Evolutionary conservation across 2,329 filamentous ascomycete genomes (phyloP).

Genomic region (Graphilbum sp.): DNA sequence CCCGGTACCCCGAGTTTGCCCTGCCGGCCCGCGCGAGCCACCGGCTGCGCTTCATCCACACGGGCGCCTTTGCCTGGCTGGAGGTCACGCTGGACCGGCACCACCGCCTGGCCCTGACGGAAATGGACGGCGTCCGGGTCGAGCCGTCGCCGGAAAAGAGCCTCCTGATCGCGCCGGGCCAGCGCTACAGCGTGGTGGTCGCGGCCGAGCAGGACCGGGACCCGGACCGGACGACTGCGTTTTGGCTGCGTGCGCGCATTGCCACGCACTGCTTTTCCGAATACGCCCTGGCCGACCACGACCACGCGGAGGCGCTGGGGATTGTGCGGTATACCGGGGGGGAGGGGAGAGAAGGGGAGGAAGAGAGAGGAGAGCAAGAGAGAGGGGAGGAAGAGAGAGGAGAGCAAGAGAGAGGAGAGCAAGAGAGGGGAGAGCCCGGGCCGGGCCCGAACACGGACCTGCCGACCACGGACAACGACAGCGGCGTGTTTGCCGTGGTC

Average conservation of each 20-base stretch:
- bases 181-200: conserved; percentile 53
- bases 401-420: no score
- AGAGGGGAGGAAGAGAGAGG: no score
- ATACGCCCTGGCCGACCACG: conserved; percentile 24
- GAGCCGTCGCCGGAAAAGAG: conserved; percentile 40
- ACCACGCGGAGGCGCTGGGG: conserved; percentile 28
- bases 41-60: conserved; percentile 51
- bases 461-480: conserved; percentile 19
- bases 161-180: conserved; percentile 51
- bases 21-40: conserved; percentile 41
- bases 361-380: no score
- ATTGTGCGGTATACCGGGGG: conserved; percentile 27
- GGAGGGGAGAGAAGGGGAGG: no score
- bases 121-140: conserved; percentile 54
- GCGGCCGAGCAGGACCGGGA: conserved; percentile 29
- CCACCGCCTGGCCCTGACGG: conserved; percentile 34
- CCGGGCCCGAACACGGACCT: not conserved
- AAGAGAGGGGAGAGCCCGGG: no score
- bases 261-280: conserved; percentile 42
- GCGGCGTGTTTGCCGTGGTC: conserved; percentile 19
- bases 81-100: conserved; percentile 57
- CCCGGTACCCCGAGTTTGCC: conserved; percentile 23
- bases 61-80: conserved; percentile 55
- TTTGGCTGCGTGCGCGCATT: conserved; percentile 50
- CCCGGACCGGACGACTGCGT: conserved; percentile 23